These are phyloP conservation scores for Elsinoe batatas DNA, from an alignment of 2,329 filamentous ascomycete genomes.

Conservation along the genomic window DNA sequence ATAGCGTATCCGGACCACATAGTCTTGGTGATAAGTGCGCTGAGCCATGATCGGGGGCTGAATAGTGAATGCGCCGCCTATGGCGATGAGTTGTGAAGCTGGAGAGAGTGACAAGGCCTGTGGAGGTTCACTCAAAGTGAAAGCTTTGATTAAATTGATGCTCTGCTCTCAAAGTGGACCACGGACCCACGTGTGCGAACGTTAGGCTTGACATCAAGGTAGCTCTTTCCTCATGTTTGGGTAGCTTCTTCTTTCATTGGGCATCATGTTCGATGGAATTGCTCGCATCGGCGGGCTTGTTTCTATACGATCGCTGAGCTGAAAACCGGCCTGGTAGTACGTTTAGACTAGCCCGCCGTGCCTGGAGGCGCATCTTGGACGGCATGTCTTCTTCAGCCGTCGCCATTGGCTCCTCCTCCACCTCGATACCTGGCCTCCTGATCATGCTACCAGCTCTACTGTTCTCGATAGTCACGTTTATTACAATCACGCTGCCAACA, in stretches of 20 bases:
- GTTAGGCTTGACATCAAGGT: too few species aligned
- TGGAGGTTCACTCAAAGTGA: too few species aligned
- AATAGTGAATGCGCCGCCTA: too few species aligned
- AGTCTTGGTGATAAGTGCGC: slow-evolving; percentile 69
- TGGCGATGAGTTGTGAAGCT: too few species aligned
- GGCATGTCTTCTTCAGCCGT: slow-evolving; percentile 2
- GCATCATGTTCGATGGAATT: background rate
- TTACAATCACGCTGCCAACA: slow-evolving; percentile 80
- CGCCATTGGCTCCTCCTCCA: slow-evolving; percentile 8
- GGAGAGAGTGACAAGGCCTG: too few species aligned
- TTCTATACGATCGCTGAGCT: background rate
- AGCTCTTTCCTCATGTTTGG: background rate
- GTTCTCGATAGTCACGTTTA: slow-evolving; percentile 76
- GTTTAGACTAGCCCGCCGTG: background rate
- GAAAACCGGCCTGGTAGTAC: background rate
- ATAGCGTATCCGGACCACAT: slow-evolving; percentile 91
- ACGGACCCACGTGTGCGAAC: too few species aligned
- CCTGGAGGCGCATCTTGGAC: background rate
- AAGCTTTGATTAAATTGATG: background rate
- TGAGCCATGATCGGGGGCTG: slow-evolving; percentile 7
- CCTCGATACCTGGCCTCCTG: slow-evolving; percentile 24
- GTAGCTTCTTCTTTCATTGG: background rate
- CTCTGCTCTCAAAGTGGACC: too few species aligned
- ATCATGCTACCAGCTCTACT: slow-evolving; percentile 46
- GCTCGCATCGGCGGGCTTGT: background rate